Conservation (phyloP, 805 yeast species). For the Cyberlindnera bimundalis region DNA sequence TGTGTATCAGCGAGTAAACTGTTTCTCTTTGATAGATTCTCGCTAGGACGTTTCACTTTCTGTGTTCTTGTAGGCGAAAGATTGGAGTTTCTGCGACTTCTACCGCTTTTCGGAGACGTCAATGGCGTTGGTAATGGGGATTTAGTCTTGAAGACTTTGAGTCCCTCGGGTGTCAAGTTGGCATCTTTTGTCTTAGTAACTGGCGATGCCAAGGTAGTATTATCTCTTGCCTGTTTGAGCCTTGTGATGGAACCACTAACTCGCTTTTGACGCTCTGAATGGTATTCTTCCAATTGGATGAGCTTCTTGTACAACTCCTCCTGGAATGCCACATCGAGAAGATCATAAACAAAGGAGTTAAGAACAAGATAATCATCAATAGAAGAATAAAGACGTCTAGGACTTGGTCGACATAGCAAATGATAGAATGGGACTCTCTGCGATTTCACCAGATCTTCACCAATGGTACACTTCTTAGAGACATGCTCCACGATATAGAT, state of each 20-base stretch:
- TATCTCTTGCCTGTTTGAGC: constrained; percentile 11
- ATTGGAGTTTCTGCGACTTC: constrained; percentile 19
- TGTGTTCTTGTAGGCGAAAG: constrained; percentile 9
- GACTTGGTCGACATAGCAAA: constrained; percentile 25
- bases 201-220: constrained; percentile 9
- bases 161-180: constrained; percentile 16
- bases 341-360: constrained; percentile 13
- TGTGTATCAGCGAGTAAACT: constrained; percentile 11
- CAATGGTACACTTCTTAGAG: constrained; percentile 4
- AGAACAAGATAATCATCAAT: constrained; percentile 12
- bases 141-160: constrained; percentile 25
- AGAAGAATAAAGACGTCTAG: constrained; percentile 10
- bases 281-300: constrained; percentile 15
- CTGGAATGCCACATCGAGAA: constrained; percentile 13
- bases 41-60: constrained; percentile 21
- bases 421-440: constrained; percentile 26
- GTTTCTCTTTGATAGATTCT: constrained; percentile 19
- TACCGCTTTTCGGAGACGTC: constrained; percentile 18
- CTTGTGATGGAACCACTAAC: constrained; percentile 17
- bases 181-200: constrained; percentile 1
- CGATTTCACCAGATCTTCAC: constrained; percentile 8
- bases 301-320: constrained; percentile 14
- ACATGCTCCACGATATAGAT: constrained; percentile 21
- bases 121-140: constrained; percentile 23
- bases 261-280: constrained; percentile 17